Evolutionary conservation across 768 basidiomycete species (phyloP).

Genomic region (Boletus rufocinnamomeus): DNA sequence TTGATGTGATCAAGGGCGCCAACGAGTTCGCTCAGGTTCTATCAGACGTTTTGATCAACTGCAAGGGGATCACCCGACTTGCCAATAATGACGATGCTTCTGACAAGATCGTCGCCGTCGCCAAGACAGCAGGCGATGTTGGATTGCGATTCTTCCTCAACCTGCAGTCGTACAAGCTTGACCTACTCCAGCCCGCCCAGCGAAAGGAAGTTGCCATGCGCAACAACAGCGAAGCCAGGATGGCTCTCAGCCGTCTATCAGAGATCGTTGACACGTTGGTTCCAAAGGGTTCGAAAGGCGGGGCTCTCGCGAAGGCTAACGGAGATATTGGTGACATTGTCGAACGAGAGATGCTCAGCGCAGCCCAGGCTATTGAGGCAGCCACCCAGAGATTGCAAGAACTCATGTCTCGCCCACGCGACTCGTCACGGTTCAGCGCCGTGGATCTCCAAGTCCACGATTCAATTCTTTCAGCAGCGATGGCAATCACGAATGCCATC

Average conservation of each 20-base stretch:
- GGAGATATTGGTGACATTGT: conserved; percentile 97
- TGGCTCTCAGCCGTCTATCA: conserved; percentile 79
- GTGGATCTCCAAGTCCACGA: conserved; percentile 97
- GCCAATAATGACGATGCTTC: conserved; percentile 88
- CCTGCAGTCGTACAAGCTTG: conserved; percentile 92
- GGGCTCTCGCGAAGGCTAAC: conserved; percentile 70
- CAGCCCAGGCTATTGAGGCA: conserved; percentile 89
- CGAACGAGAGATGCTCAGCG: conserved; percentile 93
- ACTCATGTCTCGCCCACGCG: conserved; percentile 89
- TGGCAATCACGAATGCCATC: conserved; percentile 96
- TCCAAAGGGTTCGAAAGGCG: conserved; percentile 77
- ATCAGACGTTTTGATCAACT: conserved; percentile 88
- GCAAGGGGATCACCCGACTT: conserved; percentile 94
- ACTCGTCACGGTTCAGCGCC: conserved; percentile 83
- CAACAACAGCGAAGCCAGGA: conserved; percentile 85
- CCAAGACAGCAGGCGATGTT: conserved; percentile 84
- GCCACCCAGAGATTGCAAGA: conserved; percentile 89
- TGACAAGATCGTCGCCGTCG: conserved; percentile 84
- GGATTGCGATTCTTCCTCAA: conserved; percentile 93
- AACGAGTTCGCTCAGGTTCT: conserved; percentile 95
- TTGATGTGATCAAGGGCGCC: conserved; percentile 96
- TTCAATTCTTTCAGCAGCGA: conserved; percentile 88
- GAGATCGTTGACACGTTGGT: conserved; percentile 84
- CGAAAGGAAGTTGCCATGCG: conserved; percentile 87
- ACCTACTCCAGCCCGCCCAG: conserved; percentile 69